These are phyloP conservation scores for Cyberlindnera galapagoensis DNA, from an alignment of 805 yeast genomes.

Conservation along the genomic window DNA sequence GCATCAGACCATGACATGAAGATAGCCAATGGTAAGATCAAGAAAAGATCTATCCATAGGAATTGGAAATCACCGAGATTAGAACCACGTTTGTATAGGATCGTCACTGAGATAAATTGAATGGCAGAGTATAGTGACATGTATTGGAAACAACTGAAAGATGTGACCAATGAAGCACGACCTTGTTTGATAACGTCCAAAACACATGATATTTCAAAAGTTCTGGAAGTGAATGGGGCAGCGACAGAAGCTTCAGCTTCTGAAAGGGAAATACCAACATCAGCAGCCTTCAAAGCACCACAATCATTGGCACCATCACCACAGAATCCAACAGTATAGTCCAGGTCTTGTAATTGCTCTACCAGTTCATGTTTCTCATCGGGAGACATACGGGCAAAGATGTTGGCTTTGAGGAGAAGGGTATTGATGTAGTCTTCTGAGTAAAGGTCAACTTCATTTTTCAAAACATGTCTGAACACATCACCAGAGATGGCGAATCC, in stretches of 20 bases:
- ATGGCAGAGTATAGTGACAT: slow-evolving; percentile 97
- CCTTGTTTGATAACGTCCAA: slow-evolving; percentile 90
- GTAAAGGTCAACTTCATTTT: slow-evolving; percentile 23
- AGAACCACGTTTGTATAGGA: slow-evolving; percentile 81
- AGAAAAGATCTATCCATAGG: slow-evolving; percentile 82
- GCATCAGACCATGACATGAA: slow-evolving; percentile 98
- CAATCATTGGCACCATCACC: slow-evolving; percentile 99
- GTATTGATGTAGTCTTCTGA: slow-evolving; percentile 39
- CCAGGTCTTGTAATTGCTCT: slow-evolving; percentile 73
- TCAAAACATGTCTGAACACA: slow-evolving; percentile 71
- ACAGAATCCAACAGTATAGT: slow-evolving; percentile 93
- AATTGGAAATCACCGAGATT: slow-evolving; percentile 97
- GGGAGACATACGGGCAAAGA: slow-evolving; percentile 97
- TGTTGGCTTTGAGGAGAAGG: slow-evolving; percentile 63
- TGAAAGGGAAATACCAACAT: slow-evolving; percentile 90
- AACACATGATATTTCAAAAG: slow-evolving; percentile 90
- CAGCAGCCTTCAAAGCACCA: slow-evolving; percentile 97
- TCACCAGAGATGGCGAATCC: slow-evolving; percentile 90
- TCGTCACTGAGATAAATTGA: slow-evolving; percentile 83
- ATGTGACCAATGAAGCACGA: slow-evolving; percentile 88
- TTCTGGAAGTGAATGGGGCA: slow-evolving; percentile 91
- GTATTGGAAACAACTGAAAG: slow-evolving; percentile 94
- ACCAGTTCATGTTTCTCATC: slow-evolving; percentile 97
- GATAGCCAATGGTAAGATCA: slow-evolving; percentile 90
- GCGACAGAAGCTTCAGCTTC: slow-evolving; percentile 99